Evolutionary conservation across 306 rosid genomes (phyloP).

Genomic region (Vigna hirtella): DNA sequence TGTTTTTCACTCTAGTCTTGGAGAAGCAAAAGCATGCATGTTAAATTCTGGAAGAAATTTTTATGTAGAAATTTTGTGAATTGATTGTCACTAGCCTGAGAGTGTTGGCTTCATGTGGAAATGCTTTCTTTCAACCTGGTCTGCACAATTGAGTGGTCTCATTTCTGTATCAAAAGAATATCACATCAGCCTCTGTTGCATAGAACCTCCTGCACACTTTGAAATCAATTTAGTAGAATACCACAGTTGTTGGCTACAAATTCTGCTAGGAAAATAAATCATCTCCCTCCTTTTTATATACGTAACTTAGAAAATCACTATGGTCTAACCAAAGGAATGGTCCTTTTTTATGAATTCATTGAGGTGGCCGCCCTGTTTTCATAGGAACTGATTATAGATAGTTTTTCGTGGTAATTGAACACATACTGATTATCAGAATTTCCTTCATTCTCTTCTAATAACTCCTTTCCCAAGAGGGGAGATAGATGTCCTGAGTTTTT

Average conservation of each 20-base stretch:
- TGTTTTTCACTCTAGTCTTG: background rate
- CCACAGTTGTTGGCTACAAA: background rate
- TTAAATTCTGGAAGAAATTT: background rate
- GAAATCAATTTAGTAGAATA: background rate
- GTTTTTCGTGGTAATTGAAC: background rate
- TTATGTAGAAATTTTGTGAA: background rate
- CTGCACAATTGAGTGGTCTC: background rate
- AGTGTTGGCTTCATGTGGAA: background rate
- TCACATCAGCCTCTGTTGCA: background rate
- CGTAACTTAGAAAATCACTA: background rate
- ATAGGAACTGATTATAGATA: background rate
- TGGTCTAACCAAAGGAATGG: background rate
- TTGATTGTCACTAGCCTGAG: background rate
- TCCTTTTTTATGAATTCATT: constrained; percentile 5
- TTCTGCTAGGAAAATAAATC: background rate
- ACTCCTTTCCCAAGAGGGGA: constrained; percentile 1
- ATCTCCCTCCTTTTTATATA: constrained; percentile 10
- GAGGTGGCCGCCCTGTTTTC: background rate
- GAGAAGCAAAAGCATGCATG: constrained; percentile 4
- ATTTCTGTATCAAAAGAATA: background rate
- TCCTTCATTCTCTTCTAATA: background rate
- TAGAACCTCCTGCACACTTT: background rate
- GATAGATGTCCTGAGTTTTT: background rate
- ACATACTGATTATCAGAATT: background rate
- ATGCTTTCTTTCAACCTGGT: background rate